phyloP scores from a whole-genome alignment of 1,284 basidiomycete species.

The Kwoniella shivajii region DNA sequence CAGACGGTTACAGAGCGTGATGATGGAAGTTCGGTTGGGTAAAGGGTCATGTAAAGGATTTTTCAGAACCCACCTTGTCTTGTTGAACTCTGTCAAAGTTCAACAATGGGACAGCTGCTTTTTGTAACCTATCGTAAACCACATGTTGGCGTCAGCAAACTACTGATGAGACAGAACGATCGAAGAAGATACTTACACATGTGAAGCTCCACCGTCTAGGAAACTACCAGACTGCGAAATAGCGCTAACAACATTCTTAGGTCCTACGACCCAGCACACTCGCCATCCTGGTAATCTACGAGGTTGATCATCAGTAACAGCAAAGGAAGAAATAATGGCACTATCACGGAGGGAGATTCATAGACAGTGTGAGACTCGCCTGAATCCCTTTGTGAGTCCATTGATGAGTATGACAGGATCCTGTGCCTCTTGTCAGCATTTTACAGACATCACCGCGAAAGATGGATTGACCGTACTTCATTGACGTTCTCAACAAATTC shows the following conservation, averaged over 20 bases:
- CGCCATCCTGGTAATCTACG: constrained; percentile 87
- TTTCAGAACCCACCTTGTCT: constrained; percentile 63
- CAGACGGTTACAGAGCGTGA: too few relatives aligned
- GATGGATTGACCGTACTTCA: constrained; percentile 55
- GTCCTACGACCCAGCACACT: constrained; percentile 89
- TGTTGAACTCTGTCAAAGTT: constrained; percentile 67
- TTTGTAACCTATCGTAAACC: constrained; percentile 70
- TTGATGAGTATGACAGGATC: constrained; percentile 84
- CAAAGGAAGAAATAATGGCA: neutral
- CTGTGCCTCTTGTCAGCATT: constrained; percentile 40
- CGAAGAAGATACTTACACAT: constrained; percentile 63
- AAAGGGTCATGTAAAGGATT: neutral
- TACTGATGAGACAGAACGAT: too few relatives aligned
- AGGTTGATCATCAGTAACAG: constrained; percentile 7
- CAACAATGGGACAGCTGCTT: constrained; percentile 79
- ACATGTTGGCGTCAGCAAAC: neutral
- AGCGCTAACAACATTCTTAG: constrained; percentile 82
- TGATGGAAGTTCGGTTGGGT: neutral
- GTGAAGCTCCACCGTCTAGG: constrained; percentile 84
- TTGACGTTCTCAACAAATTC: constrained; percentile 84
- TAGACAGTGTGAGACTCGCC: constrained; percentile 29
- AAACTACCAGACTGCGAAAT: constrained; percentile 85
- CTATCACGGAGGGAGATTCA: neutral
- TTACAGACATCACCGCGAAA: neutral
- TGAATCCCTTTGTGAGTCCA: constrained; percentile 82